Conservation (phyloP, 2,329 filamentous ascomycete species). For the Thielaviopsis ethacetica region DNA sequence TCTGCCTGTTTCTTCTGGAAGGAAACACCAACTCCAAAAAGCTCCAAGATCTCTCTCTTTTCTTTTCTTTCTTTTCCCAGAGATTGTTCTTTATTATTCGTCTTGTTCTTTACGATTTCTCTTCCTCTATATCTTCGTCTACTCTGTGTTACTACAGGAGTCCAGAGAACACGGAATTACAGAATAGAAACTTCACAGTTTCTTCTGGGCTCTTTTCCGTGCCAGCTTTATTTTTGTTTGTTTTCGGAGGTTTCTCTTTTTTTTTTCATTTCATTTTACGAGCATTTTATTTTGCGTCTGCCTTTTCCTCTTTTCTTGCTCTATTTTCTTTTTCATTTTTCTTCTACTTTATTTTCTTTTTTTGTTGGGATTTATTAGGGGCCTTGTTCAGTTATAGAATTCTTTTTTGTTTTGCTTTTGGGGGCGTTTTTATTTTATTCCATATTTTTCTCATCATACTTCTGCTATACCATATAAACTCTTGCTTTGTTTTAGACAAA, state of each 20-base stretch:
- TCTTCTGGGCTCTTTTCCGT: background rate
- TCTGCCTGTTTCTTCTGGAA: constrained; percentile 3
- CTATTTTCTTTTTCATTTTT: background rate
- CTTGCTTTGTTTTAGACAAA: background rate
- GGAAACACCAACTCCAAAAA: constrained; percentile 7
- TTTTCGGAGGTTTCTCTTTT: background rate
- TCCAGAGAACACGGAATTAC: background rate
- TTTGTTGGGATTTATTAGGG: background rate
- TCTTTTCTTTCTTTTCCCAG: background rate
- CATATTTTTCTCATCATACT: background rate
- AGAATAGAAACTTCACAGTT: background rate
- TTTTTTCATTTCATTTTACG: background rate
- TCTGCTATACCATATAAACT: background rate
- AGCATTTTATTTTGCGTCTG: background rate
- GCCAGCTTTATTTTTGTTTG: background rate
- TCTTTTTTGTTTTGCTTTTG: background rate
- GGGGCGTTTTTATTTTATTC: background rate
- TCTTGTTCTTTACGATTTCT: background rate
- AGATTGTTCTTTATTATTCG: background rate
- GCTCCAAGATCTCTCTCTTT: constrained; percentile 8
- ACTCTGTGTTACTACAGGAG: background rate
- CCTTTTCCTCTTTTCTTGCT: background rate
- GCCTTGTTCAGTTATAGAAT: background rate
- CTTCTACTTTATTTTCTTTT: background rate
- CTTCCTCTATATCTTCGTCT: background rate